Evolutionary conservation across 2,329 filamentous ascomycete genomes (phyloP).

Genomic region (Colletotrichum eleusines): DNA sequence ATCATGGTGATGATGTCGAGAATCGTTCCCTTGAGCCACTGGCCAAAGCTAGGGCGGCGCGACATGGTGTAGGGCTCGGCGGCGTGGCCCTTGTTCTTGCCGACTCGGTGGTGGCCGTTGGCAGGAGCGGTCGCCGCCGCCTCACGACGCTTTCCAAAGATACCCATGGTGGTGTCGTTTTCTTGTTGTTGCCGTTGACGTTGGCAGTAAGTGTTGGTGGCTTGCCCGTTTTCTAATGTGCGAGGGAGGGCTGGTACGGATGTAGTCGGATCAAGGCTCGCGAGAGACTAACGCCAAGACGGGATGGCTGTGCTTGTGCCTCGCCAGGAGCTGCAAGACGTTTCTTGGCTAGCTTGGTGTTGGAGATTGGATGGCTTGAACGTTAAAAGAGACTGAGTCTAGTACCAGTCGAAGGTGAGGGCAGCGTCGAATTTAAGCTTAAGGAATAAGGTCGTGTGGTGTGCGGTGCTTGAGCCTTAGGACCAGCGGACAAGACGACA

Average conservation of each 20-base stretch:
- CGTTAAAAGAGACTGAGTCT: background rate
- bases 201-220: background rate
- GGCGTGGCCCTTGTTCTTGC: background rate
- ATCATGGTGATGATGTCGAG: constrained; percentile 77
- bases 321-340: constrained; percentile 22
- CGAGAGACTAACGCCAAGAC: constrained; percentile 34
- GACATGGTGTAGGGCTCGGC: constrained; percentile 57
- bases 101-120: constrained; percentile 15
- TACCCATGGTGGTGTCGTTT: constrained; percentile 22
- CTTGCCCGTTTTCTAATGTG: background rate
- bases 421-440: constrained; percentile 29
- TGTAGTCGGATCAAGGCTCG: constrained; percentile 15
- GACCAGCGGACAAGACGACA: background rate
- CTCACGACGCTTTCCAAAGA: constrained; percentile 33
- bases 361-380: constrained; percentile 32
- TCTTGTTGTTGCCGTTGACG: background rate
- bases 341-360: constrained; percentile 32
- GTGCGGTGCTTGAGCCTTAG: constrained; percentile 6
- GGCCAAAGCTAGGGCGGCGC: constrained; percentile 70
- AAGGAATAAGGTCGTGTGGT: constrained; percentile 12
- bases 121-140: background rate
- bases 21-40: constrained; percentile 77
- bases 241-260: background rate
- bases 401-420: background rate
- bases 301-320: constrained; percentile 39